These are phyloP conservation scores for Raphanus hybrid DNA, from an alignment of 441 rosid genomes.

Conservation along the genomic window DNA sequence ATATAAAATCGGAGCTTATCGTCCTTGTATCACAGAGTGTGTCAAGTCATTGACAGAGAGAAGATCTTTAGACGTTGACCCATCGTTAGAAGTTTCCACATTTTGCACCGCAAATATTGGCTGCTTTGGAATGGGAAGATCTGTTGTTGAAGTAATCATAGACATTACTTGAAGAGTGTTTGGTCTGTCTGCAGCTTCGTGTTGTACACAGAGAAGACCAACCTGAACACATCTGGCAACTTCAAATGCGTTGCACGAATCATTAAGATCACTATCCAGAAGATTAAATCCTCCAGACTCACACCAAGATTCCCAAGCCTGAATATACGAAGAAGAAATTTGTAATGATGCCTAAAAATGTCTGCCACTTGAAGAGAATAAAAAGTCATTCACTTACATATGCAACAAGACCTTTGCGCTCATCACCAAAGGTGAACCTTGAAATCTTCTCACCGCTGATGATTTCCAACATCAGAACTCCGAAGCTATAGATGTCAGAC, in stretches of 20 bases:
- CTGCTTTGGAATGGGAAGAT: slow-evolving; percentile 12
- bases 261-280: slow-evolving; percentile 37
- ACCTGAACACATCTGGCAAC: slow-evolving; percentile 48
- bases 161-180: slow-evolving; percentile 42
- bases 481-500: slow-evolving; percentile 63
- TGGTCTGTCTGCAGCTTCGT: slow-evolving; percentile 55
- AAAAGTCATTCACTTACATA: slow-evolving; percentile 39
- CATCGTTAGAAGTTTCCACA: too few relatives aligned
- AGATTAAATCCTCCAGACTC: slow-evolving; percentile 42
- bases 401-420: slow-evolving; percentile 52
- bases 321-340: neutral
- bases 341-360: neutral
- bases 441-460: slow-evolving; percentile 36
- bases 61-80: too few relatives aligned
- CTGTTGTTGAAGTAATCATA: slow-evolving; percentile 48
- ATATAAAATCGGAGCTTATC: too few relatives aligned
- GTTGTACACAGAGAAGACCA: slow-evolving; percentile 54
- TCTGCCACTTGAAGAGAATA: neutral
- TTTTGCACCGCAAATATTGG: too few relatives aligned
- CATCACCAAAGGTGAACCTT: slow-evolving; percentile 30
- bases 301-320: slow-evolving; percentile 59
- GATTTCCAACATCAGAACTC: slow-evolving; percentile 60
- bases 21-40: too few relatives aligned
- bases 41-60: too few relatives aligned
- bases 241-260: slow-evolving; percentile 31